phyloP scores from a whole-genome alignment of 75 land plant genomes.

The Pinus albicaulis region DNA sequence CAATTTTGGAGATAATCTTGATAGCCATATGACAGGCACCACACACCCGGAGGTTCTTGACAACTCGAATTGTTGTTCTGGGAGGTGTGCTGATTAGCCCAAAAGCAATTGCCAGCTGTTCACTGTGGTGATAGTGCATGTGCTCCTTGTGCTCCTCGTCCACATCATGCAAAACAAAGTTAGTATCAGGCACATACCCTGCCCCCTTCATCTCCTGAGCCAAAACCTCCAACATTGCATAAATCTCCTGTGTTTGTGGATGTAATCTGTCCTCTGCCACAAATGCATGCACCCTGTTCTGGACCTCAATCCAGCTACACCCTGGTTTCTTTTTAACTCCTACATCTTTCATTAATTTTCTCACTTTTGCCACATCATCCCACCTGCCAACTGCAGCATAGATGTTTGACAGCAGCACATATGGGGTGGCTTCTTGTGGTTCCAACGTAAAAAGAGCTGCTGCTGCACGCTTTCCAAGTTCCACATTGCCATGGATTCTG shows the following conservation, averaged over 20 bases:
- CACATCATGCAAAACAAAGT: constrained; percentile 59
- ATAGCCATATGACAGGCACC: too few species aligned
- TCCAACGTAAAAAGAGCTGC: constrained; percentile 44
- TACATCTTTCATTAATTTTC: constrained; percentile 48
- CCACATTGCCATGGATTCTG: constrained; percentile 39
- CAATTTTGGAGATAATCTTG: too few species aligned
- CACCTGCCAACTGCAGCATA: constrained; percentile 61
- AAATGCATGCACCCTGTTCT: constrained; percentile 43
- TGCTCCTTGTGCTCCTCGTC: constrained; percentile 56
- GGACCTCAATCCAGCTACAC: constrained; percentile 49
- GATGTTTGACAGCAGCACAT: constrained; percentile 66
- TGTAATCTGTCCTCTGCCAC: constrained; percentile 37
- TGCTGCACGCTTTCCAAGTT: constrained; percentile 51
- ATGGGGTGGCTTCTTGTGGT: constrained; percentile 62
- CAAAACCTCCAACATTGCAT: constrained; percentile 40
- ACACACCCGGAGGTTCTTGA: too few species aligned
- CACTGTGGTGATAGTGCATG: constrained; percentile 50
- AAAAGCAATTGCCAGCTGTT: constrained; percentile 35
- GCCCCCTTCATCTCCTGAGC: constrained; percentile 31
- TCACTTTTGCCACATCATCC: constrained; percentile 49
- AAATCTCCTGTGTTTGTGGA: constrained; percentile 38
- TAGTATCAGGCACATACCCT: constrained; percentile 58
- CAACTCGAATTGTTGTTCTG: too few species aligned
- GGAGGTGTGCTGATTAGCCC: too few species aligned
- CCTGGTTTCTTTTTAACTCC: constrained; percentile 54